Conservation (phyloP, 1,284 basidiomycete species). For the Porodaedalea pini region DNA sequence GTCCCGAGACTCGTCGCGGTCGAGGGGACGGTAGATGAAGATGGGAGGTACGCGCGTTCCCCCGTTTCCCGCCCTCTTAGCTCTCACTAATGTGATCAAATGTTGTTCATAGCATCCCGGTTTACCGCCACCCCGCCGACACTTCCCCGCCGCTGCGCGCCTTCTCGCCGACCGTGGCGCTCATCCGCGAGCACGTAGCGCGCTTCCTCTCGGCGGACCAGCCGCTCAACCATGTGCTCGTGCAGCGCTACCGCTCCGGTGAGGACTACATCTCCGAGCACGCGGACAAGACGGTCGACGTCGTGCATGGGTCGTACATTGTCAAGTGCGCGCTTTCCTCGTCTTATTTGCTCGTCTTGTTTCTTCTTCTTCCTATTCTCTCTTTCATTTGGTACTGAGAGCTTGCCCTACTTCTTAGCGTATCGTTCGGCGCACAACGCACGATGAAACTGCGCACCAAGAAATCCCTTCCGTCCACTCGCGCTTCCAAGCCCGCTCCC, state of each 20-base stretch:
- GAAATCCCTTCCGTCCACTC: constrained; percentile 36
- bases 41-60: constrained; percentile 50
- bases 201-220: constrained; percentile 32
- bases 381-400: background rate
- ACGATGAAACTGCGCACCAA: constrained; percentile 67
- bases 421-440: constrained; percentile 70
- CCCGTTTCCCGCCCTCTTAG: constrained; percentile 8
- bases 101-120: constrained; percentile 49
- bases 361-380: background rate
- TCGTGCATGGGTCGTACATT: constrained; percentile 63
- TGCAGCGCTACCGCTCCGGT: constrained; percentile 71
- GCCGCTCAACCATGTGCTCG: constrained; percentile 73
- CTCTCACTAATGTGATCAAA: background rate
- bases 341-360: background rate
- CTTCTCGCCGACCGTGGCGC: constrained; percentile 62
- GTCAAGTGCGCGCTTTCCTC: constrained; percentile 43
- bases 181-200: constrained; percentile 60
- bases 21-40: constrained; percentile 54
- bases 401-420: constrained; percentile 26
- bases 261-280: constrained; percentile 79
- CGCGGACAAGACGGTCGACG: constrained; percentile 77
- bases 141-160: constrained; percentile 60
- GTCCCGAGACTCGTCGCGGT: constrained; percentile 73
- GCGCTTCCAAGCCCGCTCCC: constrained; percentile 14
- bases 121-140: constrained; percentile 77